Evolutionary conservation across 495 filamentous ascomycete genomes (phyloP).

Genomic region (Daldinia concentrica): DNA sequence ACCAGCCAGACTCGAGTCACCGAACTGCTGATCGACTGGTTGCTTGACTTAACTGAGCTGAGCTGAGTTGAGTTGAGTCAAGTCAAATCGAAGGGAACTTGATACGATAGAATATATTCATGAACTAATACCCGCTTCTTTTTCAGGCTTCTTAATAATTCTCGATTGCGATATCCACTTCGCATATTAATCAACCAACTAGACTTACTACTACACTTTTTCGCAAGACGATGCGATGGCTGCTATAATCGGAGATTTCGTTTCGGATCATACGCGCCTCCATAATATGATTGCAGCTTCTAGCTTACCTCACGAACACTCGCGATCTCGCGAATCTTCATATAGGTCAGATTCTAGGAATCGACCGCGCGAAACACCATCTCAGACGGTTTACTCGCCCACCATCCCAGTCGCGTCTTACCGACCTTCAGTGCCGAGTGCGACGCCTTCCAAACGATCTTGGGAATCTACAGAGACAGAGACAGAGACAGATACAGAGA

Average conservation of each 20-base stretch:
- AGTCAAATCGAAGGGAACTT: conserved; percentile 8
- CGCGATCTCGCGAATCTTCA: conserved; percentile 52
- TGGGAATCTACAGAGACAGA: conserved; percentile 42
- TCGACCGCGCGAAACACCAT: conserved; percentile 49
- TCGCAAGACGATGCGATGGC: conserved; percentile 54
- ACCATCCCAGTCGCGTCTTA: conserved; percentile 38
- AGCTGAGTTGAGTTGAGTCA: conserved; percentile 14
- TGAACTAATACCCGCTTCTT: conserved; percentile 23
- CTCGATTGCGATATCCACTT: conserved; percentile 12
- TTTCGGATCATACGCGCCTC: conserved; percentile 56
- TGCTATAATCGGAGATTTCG: conserved; percentile 58
- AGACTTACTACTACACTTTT: neutral
- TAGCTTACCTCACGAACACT: conserved; percentile 47
- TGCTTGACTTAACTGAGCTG: conserved; percentile 12
- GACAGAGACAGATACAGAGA: conserved; percentile 25
- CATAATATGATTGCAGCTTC: conserved; percentile 57
- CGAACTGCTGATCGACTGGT: conserved; percentile 13
- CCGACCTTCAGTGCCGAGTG: conserved; percentile 34
- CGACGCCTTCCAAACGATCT: conserved; percentile 44
- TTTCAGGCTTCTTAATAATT: conserved; percentile 17
- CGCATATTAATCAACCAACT: conserved; percentile 17
- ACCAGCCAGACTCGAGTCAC: conserved; percentile 15
- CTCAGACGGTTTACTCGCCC: conserved; percentile 47
- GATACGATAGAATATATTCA: conserved; percentile 11
- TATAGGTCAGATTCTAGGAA: conserved; percentile 52